Percentiles rank a stretch among this genome's conserved stretches.
Conservation (phyloP, 2,329 filamentous ascomycete species). For the Dothideomycetes sp. region DNA sequence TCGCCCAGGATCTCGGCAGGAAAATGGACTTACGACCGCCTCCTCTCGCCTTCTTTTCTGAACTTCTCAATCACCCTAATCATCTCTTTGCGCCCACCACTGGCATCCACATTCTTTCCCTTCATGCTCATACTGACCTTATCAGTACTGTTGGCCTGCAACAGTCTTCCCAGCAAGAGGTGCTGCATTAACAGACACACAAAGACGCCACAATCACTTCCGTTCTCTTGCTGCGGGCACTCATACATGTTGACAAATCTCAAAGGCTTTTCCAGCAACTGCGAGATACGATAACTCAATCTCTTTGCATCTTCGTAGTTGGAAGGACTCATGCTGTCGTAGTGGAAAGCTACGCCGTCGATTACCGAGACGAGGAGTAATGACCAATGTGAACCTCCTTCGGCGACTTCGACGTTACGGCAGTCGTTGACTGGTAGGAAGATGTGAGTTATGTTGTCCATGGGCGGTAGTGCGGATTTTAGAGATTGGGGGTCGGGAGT, state of each 20-base stretch:
- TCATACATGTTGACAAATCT: slow-evolving; percentile 76
- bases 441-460: slow-evolving; percentile 73
- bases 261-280: slow-evolving; percentile 57
- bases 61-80: slow-evolving; percentile 77
- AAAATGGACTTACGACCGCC: slow-evolving; percentile 60
- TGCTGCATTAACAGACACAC: slow-evolving; percentile 94
- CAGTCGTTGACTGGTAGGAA: slow-evolving; percentile 95
- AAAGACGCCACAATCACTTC: slow-evolving; percentile 89
- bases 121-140: slow-evolving; percentile 94
- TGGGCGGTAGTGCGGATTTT: slow-evolving; percentile 66
- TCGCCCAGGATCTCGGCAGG: neutral
- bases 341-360: slow-evolving; percentile 91
- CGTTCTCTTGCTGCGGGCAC: slow-evolving; percentile 83
- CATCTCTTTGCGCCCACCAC: slow-evolving; percentile 80
- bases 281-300: slow-evolving; percentile 59
- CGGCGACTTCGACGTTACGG: slow-evolving; percentile 63
- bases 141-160: slow-evolving; percentile 68
- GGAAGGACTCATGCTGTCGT: slow-evolving; percentile 71
- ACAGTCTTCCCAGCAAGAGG: slow-evolving; percentile 72
- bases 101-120: slow-evolving; percentile 73
- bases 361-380: slow-evolving; percentile 80
- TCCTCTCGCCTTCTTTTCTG: slow-evolving; percentile 76
- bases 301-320: slow-evolving; percentile 67
- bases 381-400: slow-evolving; percentile 92
- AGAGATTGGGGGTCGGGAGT: slow-evolving; percentile 49